Conservation (phyloP, 2,329 filamentous ascomycete species). For the Macrophomina tecta region DNA sequence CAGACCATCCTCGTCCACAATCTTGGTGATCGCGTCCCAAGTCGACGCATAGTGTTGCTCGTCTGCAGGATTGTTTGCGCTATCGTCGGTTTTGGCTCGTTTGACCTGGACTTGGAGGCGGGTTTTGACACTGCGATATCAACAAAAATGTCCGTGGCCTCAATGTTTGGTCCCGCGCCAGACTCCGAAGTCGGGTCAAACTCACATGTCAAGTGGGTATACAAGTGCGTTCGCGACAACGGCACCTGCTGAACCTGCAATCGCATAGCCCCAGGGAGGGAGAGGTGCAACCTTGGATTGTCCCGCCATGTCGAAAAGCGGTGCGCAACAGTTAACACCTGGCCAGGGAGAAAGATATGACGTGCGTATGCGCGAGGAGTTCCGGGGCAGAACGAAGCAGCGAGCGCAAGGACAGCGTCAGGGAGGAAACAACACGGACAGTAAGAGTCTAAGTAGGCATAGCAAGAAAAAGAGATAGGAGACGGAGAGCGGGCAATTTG, state of each 20-base stretch:
- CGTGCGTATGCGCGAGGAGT: slow-evolving; percentile 3
- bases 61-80: slow-evolving; percentile 47
- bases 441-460: slow-evolving; percentile 10
- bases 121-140: slow-evolving; percentile 81
- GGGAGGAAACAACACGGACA: not conserved
- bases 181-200: slow-evolving; percentile 31
- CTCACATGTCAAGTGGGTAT: slow-evolving; percentile 96
- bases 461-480: slow-evolving; percentile 2
- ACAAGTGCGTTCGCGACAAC: slow-evolving; percentile 94
- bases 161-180: slow-evolving; percentile 19
- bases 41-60: slow-evolving; percentile 83
- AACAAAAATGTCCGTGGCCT: not conserved
- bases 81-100: slow-evolving; percentile 43
- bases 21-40: slow-evolving; percentile 85
- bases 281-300: slow-evolving; percentile 71
- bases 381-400: not conserved
- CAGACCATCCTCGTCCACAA: slow-evolving; percentile 79
- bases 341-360: slow-evolving; percentile 21
- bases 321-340: not conserved
- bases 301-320: slow-evolving; percentile 54
- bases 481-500: slow-evolving; percentile 6
- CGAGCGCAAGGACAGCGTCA: not conserved
- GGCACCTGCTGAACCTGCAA: slow-evolving; percentile 90
- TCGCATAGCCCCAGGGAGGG: slow-evolving; percentile 90
- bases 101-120: slow-evolving; percentile 94